Conservation (phyloP, 1,284 basidiomycete species). For the Ceratobasidium sp. region DNA sequence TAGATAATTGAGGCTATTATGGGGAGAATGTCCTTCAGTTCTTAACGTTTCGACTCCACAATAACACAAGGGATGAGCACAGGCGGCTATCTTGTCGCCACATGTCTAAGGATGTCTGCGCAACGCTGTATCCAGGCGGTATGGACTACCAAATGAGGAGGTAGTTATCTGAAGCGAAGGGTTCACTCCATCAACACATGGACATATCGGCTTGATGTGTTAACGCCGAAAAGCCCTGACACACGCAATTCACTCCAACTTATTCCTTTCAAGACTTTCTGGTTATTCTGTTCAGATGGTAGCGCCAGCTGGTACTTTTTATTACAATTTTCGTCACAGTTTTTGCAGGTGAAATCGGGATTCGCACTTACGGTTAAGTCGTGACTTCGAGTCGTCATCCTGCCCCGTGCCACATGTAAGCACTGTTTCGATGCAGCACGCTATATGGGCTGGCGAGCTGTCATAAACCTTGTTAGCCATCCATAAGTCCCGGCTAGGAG, state of each 20-base stretch:
- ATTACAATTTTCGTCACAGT: too few relatives aligned
- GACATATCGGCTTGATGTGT: not conserved
- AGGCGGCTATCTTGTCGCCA: not conserved
- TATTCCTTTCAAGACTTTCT: too few relatives aligned
- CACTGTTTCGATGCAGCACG: too few relatives aligned
- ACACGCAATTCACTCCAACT: not conserved
- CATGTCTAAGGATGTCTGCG: not conserved
- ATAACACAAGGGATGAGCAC: not conserved
- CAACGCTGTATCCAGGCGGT: not conserved
- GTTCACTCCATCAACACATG: not conserved
- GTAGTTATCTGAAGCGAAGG: not conserved
- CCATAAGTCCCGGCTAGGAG: too few relatives aligned
- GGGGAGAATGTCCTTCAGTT: not conserved
- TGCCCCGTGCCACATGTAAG: too few relatives aligned
- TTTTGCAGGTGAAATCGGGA: too few relatives aligned
- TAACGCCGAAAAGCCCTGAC: not conserved
- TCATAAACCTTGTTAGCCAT: too few relatives aligned
- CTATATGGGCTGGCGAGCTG: too few relatives aligned
- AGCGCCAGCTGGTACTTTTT: too few relatives aligned
- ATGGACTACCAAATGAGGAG: not conserved
- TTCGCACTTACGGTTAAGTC: too few relatives aligned
- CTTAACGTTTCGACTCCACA: not conserved
- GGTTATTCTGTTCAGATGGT: too few relatives aligned
- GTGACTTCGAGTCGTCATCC: too few relatives aligned
- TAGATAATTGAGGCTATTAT: not conserved